Conservation (phyloP, 192 early-diverging fungal genomes). For the Backusella morwellensis region DNA sequence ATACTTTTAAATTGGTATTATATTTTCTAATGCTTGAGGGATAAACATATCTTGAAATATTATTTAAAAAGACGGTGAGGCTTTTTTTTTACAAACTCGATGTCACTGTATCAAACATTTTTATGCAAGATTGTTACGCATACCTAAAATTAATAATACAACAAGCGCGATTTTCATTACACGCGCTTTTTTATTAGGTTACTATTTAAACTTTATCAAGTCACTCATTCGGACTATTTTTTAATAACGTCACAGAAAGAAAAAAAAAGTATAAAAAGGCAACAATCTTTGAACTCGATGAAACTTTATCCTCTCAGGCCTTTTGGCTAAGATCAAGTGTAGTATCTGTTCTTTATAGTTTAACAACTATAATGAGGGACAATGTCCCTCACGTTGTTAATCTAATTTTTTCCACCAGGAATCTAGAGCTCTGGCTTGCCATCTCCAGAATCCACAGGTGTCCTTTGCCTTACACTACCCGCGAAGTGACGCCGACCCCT, state of each 20-base stretch:
- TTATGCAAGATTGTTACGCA: too few species aligned
- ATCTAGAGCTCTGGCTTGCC: slow-evolving; percentile 46
- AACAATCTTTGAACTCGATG: slow-evolving; percentile 6
- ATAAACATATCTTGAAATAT: too few species aligned
- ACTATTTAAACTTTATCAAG: background rate
- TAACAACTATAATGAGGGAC: slow-evolving; percentile 59
- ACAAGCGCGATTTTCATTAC: too few species aligned
- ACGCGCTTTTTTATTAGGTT: too few species aligned
- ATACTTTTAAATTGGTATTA: too few species aligned
- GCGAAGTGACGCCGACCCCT: slow-evolving; percentile 52
- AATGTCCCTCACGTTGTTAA: slow-evolving; percentile 51
- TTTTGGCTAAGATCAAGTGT: slow-evolving; percentile 91
- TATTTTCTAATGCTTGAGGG: too few species aligned
- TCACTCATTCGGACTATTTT: background rate
- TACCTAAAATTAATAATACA: too few species aligned
- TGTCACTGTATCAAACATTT: too few species aligned
- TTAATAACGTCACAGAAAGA: background rate
- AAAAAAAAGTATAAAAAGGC: slow-evolving; percentile 36
- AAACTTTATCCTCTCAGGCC: slow-evolving; percentile 69
- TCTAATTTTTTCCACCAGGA: slow-evolving; percentile 56
- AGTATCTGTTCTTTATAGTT: slow-evolving; percentile 85
- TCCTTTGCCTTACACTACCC: slow-evolving; percentile 65
- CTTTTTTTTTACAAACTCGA: too few species aligned
- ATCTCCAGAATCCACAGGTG: slow-evolving; percentile 50
- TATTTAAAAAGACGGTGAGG: too few species aligned